Evolutionary conservation across 2,329 filamentous ascomycete genomes (phyloP).

Genomic region (Talaromyces albobiverticillius): DNA sequence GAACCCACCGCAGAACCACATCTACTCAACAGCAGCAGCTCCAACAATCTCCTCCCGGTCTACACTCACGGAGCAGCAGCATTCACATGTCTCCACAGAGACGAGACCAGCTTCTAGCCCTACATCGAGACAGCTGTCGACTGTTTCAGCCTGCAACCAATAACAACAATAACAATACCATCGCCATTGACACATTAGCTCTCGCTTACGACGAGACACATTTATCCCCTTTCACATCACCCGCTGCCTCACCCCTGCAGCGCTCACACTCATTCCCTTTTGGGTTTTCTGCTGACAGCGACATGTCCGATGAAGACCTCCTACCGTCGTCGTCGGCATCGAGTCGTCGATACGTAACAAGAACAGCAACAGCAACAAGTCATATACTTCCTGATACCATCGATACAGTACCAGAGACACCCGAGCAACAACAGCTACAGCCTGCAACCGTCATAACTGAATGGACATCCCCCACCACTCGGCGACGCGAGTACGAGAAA

Average conservation of each 20-base stretch:
- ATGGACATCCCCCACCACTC: constrained; percentile 46
- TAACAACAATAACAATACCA: too few relatives aligned
- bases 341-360: not conserved
- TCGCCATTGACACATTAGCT: not conserved
- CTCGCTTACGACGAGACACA: not conserved
- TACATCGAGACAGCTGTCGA: constrained; percentile 40
- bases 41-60: constrained; percentile 23
- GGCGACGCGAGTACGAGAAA: constrained; percentile 52
- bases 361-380: not conserved
- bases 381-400: not conserved
- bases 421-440: constrained; percentile 16
- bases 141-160: constrained; percentile 33
- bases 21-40: constrained; percentile 29
- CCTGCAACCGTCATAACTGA: constrained; percentile 44
- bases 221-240: not conserved
- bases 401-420: constrained; percentile 8
- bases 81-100: constrained; percentile 19
- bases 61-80: constrained; percentile 21
- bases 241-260: constrained; percentile 5
- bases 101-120: constrained; percentile 34
- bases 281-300: not conserved
- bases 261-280: constrained; percentile 9
- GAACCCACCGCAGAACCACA: constrained; percentile 20
- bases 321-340: not conserved
- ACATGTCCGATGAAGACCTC: constrained; percentile 14